phyloP scores from a whole-genome alignment of 2,329 filamentous ascomycete species.

The Myotisia sp. region DNA sequence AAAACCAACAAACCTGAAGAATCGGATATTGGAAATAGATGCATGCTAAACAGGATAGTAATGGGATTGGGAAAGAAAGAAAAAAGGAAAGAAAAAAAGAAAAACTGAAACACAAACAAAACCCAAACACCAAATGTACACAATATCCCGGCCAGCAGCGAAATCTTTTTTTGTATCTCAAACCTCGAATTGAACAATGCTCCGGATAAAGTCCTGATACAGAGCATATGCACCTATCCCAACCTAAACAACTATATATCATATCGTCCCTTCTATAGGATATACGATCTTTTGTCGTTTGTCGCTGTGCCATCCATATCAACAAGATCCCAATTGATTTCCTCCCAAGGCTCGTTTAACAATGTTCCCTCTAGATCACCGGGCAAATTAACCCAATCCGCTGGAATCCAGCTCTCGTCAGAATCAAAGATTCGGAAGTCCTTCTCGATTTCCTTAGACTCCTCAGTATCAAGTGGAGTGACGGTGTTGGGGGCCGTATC shows the following conservation, averaged over 20 bases:
- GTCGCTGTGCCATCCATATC: conserved; percentile 16
- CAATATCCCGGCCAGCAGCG: background rate
- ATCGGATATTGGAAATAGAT: no score
- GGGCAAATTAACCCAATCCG: conserved; percentile 22
- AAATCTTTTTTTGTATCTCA: background rate
- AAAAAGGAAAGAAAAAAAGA: background rate
- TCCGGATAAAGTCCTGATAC: no score
- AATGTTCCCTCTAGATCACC: conserved; percentile 16
- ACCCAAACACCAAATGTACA: background rate
- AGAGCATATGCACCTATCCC: no score
- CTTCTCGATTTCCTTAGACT: conserved; percentile 20
- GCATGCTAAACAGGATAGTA: no score
- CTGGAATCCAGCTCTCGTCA: conserved; percentile 20
- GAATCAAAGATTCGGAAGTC: conserved; percentile 17
- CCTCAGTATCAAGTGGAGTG: conserved; percentile 25
- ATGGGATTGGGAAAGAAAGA: no score
- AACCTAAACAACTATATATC: conserved; percentile 1
- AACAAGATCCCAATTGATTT: conserved; percentile 26
- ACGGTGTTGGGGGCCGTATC: conserved; percentile 22
- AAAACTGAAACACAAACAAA: background rate
- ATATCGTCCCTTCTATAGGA: conserved; percentile 1
- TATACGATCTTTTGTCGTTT: background rate
- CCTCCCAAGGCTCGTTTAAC: conserved; percentile 9
- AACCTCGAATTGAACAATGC: no score
- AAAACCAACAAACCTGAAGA: no score